phyloP scores from a whole-genome alignment of 495 filamentous ascomycete species.

The Aspergillus cavernicola region DNA sequence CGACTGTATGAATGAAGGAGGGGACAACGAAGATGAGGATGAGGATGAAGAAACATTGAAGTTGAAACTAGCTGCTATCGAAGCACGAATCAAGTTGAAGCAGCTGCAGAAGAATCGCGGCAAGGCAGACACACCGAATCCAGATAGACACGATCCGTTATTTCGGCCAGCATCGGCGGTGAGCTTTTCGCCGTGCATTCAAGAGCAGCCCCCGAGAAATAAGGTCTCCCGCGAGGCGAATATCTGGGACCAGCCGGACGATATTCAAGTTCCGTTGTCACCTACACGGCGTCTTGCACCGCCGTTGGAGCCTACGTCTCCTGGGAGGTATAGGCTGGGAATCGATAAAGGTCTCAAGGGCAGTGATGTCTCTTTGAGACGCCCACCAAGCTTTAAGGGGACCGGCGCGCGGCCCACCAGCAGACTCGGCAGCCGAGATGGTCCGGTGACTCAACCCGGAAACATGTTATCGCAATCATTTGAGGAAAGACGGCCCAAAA shows the following conservation, averaged over 20 bases:
- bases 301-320: constrained; percentile 60
- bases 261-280: constrained; percentile 77
- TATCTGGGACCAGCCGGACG: constrained; percentile 22
- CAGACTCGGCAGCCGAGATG: constrained; percentile 30
- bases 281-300: constrained; percentile 56
- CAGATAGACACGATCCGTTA: constrained; percentile 13
- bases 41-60: constrained; percentile 90
- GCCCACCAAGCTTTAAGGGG: constrained; percentile 50
- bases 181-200: constrained; percentile 20
- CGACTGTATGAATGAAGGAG: constrained; percentile 38
- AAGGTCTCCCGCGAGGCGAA: constrained; percentile 23
- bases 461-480: constrained; percentile 27
- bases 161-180: constrained; percentile 25
- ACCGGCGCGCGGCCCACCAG: constrained; percentile 27
- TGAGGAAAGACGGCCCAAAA: constrained; percentile 50
- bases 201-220: constrained; percentile 13
- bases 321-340: constrained; percentile 74
- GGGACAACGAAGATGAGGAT: constrained; percentile 68
- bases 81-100: constrained; percentile 85
- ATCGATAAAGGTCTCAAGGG: constrained; percentile 86
- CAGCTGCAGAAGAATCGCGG: constrained; percentile 63
- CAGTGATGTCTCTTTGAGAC: constrained; percentile 78
- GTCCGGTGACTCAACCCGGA: constrained; percentile 20
- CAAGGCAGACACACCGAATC: constrained; percentile 28
- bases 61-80: constrained; percentile 77